Evolutionary conservation across 306 rosid species (phyloP), one percentile per base, ranked within the genome.

Genomic region (Cicer cuneatum): DNA sequence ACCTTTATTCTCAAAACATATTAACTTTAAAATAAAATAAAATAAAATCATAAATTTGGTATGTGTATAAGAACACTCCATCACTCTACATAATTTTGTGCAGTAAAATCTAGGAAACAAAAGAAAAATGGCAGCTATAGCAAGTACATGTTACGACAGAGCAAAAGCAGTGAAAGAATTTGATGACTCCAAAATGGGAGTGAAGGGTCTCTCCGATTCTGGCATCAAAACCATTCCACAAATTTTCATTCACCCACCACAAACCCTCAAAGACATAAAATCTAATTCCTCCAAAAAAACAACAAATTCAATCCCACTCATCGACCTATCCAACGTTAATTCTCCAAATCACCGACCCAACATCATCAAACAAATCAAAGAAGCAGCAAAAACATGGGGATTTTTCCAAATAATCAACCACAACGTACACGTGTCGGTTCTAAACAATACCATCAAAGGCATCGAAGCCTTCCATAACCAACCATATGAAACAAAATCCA

Each of bases 331-430:
- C 59, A 10, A 49, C 52, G 39, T 74, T 1, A 0, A 47, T 67
- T 75, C 79, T 8, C 15, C 19, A 8, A 39, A 53, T n/a, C 53
- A 73, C 61, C 75, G 82, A 8, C 66, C 68, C 19, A 16, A 62
- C 16, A 69, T 83, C 48, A 8, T 86, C 1, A 60, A 86, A 2
- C 86, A 78, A 40, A 42, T 84, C 77, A 81, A 69, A 60, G 47
- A 80, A 15, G 87, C 86, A 5, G 57, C 87, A 42, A 57, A 12
- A 63, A 72, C 74, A 2, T 83, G 84, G 84, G 90, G 90, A 4
- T 86, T 86, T 77, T 81, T 86, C 83, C 90, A 81, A 70, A 80
- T 81, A 19, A 81, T 82, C 76, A 84, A 86, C 83, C 87, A 83
- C 35, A 80, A 74, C 14, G 53, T 78, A 0, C 80, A 77, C 2